Percentiles rank a stretch among this genome's conserved stretches.
Conservation (phyloP, 768 basidiomycete species). For the Mycena rosella region DNA sequence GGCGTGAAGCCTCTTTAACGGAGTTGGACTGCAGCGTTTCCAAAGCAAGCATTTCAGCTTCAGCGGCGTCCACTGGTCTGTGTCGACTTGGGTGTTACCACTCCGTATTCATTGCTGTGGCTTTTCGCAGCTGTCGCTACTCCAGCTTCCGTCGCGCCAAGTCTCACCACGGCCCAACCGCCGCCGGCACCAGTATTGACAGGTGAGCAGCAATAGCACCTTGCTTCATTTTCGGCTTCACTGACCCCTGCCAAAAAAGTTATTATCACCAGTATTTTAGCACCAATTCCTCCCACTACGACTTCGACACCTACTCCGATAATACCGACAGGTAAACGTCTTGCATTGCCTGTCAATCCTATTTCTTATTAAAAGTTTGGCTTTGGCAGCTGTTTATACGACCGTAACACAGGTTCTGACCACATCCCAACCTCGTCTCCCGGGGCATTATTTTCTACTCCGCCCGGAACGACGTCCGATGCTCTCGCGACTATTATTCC, state of each 20-base stretch:
- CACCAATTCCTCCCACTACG: slow-evolving; percentile 8
- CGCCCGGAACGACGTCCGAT: slow-evolving; percentile 7
- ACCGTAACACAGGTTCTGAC: slow-evolving; percentile 33
- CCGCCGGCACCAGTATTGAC: slow-evolving; percentile 18
- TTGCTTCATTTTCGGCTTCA: slow-evolving; percentile 19
- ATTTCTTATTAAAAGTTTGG: slow-evolving; percentile 20
- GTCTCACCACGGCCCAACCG: slow-evolving; percentile 14
- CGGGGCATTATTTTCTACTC: background rate
- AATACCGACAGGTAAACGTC: slow-evolving; percentile 18
- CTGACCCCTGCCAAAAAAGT: slow-evolving; percentile 22
- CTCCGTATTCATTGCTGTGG: background rate
- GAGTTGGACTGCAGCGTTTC: slow-evolving; percentile 19
- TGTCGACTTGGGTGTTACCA: background rate
- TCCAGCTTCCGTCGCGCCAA: slow-evolving; percentile 25
- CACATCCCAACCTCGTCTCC: slow-evolving; percentile 17
- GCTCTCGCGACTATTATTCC: background rate
- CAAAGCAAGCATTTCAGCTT: slow-evolving; percentile 14
- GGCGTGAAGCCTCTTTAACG: background rate
- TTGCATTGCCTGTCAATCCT: background rate
- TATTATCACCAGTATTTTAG: slow-evolving; percentile 27
- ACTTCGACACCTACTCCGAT: slow-evolving; percentile 1
- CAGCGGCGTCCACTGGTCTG: slow-evolving; percentile 24
- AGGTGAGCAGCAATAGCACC: slow-evolving; percentile 19
- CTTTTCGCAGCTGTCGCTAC: slow-evolving; percentile 19
- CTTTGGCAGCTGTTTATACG: slow-evolving; percentile 30